Conservation (phyloP, 805 yeast genomes). For the Lachancea lanzarotensis region DNA sequence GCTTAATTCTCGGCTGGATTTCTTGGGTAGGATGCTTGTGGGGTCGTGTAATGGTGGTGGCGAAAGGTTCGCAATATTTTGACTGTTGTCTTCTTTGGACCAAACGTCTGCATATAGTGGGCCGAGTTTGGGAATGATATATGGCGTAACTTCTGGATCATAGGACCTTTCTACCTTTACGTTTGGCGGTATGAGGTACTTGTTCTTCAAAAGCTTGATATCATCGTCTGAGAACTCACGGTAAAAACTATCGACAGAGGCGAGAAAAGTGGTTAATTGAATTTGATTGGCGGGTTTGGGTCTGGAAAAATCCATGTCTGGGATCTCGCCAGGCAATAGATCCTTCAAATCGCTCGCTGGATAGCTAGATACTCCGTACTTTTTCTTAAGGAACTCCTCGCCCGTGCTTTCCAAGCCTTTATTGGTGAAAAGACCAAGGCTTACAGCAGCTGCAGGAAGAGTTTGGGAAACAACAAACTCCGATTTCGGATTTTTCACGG, state of each 20-base stretch:
- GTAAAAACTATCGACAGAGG: constrained; percentile 80
- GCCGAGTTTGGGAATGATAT: constrained; percentile 78
- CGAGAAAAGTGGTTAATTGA: constrained; percentile 79
- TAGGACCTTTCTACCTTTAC: constrained; percentile 38
- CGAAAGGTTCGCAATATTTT: constrained; percentile 35
- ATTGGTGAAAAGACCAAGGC: constrained; percentile 60
- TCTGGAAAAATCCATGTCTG: constrained; percentile 77
- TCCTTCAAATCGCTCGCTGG: constrained; percentile 73
- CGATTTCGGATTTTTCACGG: constrained; percentile 63
- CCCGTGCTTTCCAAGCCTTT: constrained; percentile 61
- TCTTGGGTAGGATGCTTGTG: constrained; percentile 44
- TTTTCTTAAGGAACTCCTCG: constrained; percentile 63
- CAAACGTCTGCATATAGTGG: constrained; percentile 75
- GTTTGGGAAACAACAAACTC: constrained; percentile 70
- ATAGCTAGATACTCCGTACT: constrained; percentile 84
- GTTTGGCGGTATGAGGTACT: constrained; percentile 48
- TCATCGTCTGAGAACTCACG: constrained; percentile 77
- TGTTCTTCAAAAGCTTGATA: constrained; percentile 59
- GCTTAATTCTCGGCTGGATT: constrained; percentile 43
- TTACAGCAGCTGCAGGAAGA: constrained; percentile 57
- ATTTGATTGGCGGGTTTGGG: constrained; percentile 86
- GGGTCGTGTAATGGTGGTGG: constrained; percentile 45
- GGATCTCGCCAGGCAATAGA: constrained; percentile 80
- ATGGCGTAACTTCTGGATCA: constrained; percentile 68
- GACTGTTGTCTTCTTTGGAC: constrained; percentile 70